These are phyloP conservation scores for Ilex paraguariensis DNA, from an alignment of 305 asterid genomes.

Conservation along the genomic window DNA sequence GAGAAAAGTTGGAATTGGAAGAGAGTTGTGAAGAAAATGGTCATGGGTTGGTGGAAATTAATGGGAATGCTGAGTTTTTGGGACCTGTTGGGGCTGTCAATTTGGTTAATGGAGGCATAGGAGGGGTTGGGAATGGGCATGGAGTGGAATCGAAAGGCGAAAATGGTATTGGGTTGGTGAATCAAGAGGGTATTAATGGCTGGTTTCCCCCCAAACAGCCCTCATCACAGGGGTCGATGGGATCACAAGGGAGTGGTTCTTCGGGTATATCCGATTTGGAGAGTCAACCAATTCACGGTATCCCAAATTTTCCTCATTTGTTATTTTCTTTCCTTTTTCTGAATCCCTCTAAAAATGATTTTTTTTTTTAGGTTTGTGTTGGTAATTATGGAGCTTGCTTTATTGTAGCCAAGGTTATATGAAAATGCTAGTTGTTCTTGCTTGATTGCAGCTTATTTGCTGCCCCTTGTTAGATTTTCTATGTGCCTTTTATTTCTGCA, in stretches of 20 bases:
- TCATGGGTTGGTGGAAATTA: background rate
- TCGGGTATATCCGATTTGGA: constrained; percentile 48
- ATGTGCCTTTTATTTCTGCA: too few relatives aligned
- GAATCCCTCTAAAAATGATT: too few relatives aligned
- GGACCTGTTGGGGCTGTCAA: background rate
- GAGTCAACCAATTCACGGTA: background rate
- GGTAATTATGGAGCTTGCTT: too few relatives aligned
- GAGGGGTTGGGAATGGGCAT: constrained; percentile 15
- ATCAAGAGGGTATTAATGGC: too few relatives aligned
- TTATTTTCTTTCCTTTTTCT: too few relatives aligned
- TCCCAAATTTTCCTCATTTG: too few relatives aligned
- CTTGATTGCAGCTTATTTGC: too few relatives aligned
- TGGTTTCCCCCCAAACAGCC: background rate
- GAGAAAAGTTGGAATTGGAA: constrained; percentile 28
- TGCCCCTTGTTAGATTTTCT: too few relatives aligned
- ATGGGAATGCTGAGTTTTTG: background rate
- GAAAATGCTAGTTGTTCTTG: too few relatives aligned
- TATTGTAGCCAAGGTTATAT: too few relatives aligned
- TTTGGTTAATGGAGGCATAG: background rate
- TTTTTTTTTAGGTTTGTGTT: too few relatives aligned
- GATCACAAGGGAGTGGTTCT: constrained; percentile 53
- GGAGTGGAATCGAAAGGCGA: background rate
- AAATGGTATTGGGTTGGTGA: background rate
- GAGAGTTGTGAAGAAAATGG: constrained; percentile 26
- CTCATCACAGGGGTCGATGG: constrained; percentile 40